Evolutionary conservation across 176 grass and related monocot genomes (phyloP).

Genomic region (Ensete ventricosum): DNA sequence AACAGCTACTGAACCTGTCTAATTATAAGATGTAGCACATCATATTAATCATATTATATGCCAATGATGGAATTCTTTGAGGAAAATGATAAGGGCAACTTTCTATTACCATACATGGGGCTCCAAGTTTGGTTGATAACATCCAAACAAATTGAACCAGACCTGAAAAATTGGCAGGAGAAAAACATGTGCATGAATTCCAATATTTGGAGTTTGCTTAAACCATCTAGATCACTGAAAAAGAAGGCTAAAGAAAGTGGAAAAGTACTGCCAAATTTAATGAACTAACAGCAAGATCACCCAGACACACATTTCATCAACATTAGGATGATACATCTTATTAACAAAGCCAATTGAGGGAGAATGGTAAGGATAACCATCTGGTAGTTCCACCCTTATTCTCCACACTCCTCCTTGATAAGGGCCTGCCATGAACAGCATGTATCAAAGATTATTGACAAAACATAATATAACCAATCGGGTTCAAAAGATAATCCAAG

Average conservation of each 20-base stretch:
- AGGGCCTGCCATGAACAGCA: slow-evolving; percentile 42
- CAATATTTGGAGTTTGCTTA: background rate
- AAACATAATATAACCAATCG: background rate
- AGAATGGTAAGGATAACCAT: slow-evolving; percentile 93
- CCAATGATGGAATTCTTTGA: background rate
- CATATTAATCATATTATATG: background rate
- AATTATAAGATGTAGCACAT: background rate
- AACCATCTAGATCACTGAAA: background rate
- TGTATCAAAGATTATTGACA: background rate
- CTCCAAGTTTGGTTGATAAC: slow-evolving; percentile 99
- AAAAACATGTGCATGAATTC: slow-evolving; percentile 11
- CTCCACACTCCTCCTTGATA: slow-evolving; percentile 99
- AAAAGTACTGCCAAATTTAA: background rate
- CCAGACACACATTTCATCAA: slow-evolving; percentile 84
- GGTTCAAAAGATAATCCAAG: background rate
- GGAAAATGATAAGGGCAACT: slow-evolving; percentile 5
- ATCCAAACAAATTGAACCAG: slow-evolving; percentile 98
- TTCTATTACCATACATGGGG: slow-evolving; percentile 85
- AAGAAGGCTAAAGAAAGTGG: background rate
- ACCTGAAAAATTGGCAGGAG: slow-evolving; percentile 39
- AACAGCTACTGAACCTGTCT: background rate
- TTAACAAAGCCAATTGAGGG: slow-evolving; percentile 89
- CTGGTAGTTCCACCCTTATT: slow-evolving; percentile 90
- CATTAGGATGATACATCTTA: slow-evolving; percentile 97
- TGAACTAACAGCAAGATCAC: background rate